Evolutionary conservation across 2,329 filamentous ascomycete genomes (phyloP).

Genomic region (Penicillium brasilianum): DNA sequence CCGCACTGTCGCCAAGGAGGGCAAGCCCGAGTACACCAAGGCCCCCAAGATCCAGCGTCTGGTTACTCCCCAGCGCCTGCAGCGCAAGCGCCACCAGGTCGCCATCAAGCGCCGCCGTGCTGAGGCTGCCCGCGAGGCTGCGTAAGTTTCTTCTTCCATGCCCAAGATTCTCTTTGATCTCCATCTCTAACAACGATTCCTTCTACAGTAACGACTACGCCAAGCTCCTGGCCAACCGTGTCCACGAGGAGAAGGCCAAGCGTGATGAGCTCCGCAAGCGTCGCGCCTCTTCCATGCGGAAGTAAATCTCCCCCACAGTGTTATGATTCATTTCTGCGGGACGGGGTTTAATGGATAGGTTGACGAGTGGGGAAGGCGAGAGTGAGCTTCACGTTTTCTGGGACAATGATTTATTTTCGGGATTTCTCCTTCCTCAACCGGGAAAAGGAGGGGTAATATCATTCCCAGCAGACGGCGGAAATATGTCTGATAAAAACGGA

Average conservation of each 20-base stretch:
- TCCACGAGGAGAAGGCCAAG: constrained; percentile 91
- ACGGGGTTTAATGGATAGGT: constrained; percentile 38
- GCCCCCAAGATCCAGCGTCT: constrained; percentile 99
- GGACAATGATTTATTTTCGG: constrained; percentile 33
- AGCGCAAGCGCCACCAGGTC: constrained; percentile 98
- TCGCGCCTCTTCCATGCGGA: constrained; percentile 93
- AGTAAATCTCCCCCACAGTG: constrained; percentile 59
- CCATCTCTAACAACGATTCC: background rate
- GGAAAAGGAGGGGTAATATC: constrained; percentile 22
- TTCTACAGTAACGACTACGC: constrained; percentile 86
- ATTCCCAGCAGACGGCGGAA: constrained; percentile 27
- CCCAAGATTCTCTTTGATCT: constrained; percentile 36
- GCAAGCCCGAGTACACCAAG: constrained; percentile 99
- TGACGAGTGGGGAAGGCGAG: constrained; percentile 21
- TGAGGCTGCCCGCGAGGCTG: constrained; percentile 98
- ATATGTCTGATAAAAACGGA: constrained; percentile 31
- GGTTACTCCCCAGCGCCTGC: constrained; percentile 98
- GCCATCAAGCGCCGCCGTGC: constrained; percentile 98
- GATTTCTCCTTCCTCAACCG: constrained; percentile 21
- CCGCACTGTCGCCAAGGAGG: constrained; percentile 95
- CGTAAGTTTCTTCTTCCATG: constrained; percentile 68
- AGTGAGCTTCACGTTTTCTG: constrained; percentile 39
- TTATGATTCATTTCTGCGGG: constrained; percentile 40
- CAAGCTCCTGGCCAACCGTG: constrained; percentile 94
- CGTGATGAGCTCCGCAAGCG: constrained; percentile 96